Base-by-base conservation (phyloP, 306 rosid genomes). In the Trifolium pratense region DNA sequence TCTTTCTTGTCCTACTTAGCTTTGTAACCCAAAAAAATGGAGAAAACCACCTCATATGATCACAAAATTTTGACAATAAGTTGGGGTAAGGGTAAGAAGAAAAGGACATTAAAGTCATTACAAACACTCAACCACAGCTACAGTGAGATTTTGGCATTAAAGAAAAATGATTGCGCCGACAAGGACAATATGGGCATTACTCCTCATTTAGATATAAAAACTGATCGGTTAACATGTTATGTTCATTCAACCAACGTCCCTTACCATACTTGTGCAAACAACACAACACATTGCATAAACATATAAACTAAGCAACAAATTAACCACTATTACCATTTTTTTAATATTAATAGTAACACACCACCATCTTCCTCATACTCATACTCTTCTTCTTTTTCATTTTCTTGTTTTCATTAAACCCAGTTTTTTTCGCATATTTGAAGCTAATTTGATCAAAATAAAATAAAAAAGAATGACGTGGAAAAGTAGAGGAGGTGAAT, bases 401-500 rank as follows among this genome's bases (percentile, higher is more conserved):
- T 56, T 2, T 3, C 36, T 32, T 32, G 36, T 32, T 32, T 68
- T 76, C 55, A 16, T 8, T 20, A 20, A 42, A 45, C 77, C 29
- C 63, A 68, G 78, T 73, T 18, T 2, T 10, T 32, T 69, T 75
- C 78, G 68, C 70, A 69, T 43, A 14, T 26, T 82, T 13, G 60
- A 79, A 53, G 75, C 17, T 46, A 46, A 37, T 26, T 25, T 57
- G 71, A 56, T 56, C 5, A 7, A 2, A 7, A 14, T 21, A 23
- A 68, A n/a, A 7, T 14, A 9, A 36, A 48, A 37, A 17, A 15
- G 8, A 75, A 94, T 94, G 99, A 84, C 88, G 71, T 90, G 92
- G 97, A 95, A 88, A 84, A 80, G 87, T 83, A 95, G 86, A 77
- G 93, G 89, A 77, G 93, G 89, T 68, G 96, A 90, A 58, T 75